Evolutionary conservation across 140 eudicot species (phyloP), one percentile per base, ranked within the genome.

Genomic region (Bidens hawaiensis): DNA sequence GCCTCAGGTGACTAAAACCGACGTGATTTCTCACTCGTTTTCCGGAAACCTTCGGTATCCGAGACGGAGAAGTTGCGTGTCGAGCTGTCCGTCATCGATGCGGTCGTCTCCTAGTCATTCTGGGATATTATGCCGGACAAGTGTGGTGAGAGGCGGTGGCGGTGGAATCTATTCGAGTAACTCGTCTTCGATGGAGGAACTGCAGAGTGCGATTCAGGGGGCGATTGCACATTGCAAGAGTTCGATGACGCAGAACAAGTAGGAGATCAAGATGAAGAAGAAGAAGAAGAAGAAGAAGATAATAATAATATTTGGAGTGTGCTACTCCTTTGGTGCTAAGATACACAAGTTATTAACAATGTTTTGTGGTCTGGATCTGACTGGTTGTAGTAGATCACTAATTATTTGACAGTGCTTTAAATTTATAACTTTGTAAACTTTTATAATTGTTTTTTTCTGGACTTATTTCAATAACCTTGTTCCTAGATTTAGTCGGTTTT

Each of bases 141-240:
- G 70, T 24, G 56, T 64, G 27, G 70, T 78, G 5, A 60, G 38
- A 45, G 59, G 63, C 14, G n/a, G n/a, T n/a, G 64, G 61, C 28
- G 51, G 69, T n/a, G n/a, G n/a, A 0, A 26, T 71, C 4, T 41
- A 27, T 30, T 65, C 66, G 26, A 59, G 62, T 31, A 78, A 70
- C 22, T 10, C 82, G 19, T 84, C 98, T 4, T 77, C 98, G 0
- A 87, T 81, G 85, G 98, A 91, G 57, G 98, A 91, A 79, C 56
- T 91, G 73, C 98, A 91, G 73, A 91, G 72, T 60, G 96, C 98
- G 23, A 91, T 91, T 63, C 91, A 87, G 40, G 98, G 98, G 9
- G 98, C 96, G 15, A 91, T 91, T 14, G 88, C 91, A 13, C 96
- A 91, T 72, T 91, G 98, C 81, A 91, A 87, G 79, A 91, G 74